phyloP scores from a whole-genome alignment of 768 basidiomycete genomes.

The Antrodiella citrinella region DNA sequence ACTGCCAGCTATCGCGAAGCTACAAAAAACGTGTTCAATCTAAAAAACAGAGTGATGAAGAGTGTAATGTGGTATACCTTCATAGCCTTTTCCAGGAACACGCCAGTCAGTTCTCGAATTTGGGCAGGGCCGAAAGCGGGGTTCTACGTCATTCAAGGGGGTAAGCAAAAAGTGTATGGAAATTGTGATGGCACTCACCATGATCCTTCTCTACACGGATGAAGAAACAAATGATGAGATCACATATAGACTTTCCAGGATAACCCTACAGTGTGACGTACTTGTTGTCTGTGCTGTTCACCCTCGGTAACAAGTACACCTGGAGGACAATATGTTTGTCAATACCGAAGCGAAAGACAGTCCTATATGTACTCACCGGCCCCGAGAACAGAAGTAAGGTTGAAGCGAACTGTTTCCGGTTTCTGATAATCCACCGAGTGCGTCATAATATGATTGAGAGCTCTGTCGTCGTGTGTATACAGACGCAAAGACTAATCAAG shows the following conservation, averaged over 20 bases:
- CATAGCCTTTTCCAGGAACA: constrained; percentile 48
- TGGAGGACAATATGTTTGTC: constrained; percentile 15
- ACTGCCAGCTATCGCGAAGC: constrained; percentile 21
- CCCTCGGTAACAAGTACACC: constrained; percentile 42
- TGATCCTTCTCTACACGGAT: constrained; percentile 20
- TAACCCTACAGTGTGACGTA: no score
- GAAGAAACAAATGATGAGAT: no score
- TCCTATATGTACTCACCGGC: constrained; percentile 20
- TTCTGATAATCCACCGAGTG: constrained; percentile 52
- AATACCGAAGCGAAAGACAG: not conserved
- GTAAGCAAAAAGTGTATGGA: not conserved
- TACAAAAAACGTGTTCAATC: not conserved
- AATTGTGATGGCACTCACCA: constrained; percentile 17
- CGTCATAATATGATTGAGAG: constrained; percentile 55
- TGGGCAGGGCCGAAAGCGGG: constrained; percentile 59
- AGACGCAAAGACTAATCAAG: no score
- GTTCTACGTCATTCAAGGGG: constrained; percentile 31
- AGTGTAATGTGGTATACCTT: constrained; percentile 25
- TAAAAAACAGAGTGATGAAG: no score
- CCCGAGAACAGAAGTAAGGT: constrained; percentile 34
- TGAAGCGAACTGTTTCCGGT: constrained; percentile 30
- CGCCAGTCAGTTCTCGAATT: constrained; percentile 46
- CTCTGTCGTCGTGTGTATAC: constrained; percentile 53
- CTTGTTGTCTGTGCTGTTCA: constrained; percentile 34
- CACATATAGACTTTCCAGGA: no score